Conservation (phyloP, 208 protist genomes). For the Acanthamoeba castellanii region DNA sequence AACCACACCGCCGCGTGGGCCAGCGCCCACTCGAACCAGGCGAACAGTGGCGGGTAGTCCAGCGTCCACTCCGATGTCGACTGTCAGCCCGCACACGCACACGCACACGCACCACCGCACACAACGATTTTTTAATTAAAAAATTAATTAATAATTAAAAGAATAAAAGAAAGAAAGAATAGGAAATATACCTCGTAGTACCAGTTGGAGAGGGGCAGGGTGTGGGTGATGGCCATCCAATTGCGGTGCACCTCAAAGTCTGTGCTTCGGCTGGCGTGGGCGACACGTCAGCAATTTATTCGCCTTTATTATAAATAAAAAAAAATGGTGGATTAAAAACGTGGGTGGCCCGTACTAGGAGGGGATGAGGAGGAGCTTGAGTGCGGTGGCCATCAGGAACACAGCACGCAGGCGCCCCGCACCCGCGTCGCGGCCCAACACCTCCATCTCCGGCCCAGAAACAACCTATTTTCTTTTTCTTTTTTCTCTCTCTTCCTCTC, state of each 20-base stretch:
- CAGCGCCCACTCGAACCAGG: constrained; percentile 92
- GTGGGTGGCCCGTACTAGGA: background rate
- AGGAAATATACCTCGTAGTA: constrained; percentile 87
- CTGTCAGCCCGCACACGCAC: constrained; percentile 70
- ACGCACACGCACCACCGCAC: background rate
- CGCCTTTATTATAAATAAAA: background rate
- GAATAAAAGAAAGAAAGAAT: background rate
- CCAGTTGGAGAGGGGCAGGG: constrained; percentile 90
- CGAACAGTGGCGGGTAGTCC: constrained; percentile 95
- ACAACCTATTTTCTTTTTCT: background rate
- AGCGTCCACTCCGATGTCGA: constrained; percentile 93
- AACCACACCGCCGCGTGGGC: constrained; percentile 74
- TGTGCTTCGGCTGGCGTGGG: constrained; percentile 88
- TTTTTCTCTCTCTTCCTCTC: too few relatives aligned
- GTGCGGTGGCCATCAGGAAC: background rate
- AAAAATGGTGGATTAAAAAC: background rate
- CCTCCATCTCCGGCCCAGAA: background rate
- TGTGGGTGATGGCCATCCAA: constrained; percentile 93
- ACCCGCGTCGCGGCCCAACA: background rate
- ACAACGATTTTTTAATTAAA: too few relatives aligned
- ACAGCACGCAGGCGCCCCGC: background rate
- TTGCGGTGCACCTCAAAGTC: constrained; percentile 95
- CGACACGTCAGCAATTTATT: background rate
- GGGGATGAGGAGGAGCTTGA: constrained; percentile 40
- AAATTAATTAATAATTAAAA: background rate